phyloP scores from a whole-genome alignment of 192 early-diverging fungal genomes.

The Coemansia sp. region DNA sequence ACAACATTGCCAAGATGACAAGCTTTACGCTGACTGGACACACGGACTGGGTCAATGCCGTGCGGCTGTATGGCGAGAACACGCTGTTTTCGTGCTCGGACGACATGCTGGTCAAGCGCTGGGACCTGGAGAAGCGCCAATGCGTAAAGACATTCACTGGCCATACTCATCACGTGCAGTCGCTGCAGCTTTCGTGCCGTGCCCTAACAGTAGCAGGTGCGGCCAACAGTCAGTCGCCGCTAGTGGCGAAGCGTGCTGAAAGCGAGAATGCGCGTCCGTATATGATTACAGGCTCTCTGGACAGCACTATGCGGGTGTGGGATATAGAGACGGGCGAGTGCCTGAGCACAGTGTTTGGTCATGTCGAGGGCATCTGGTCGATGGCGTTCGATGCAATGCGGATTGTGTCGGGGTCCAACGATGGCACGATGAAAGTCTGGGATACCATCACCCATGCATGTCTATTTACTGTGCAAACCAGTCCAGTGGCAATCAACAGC shows the following conservation, averaged over 20 bases:
- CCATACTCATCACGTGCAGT: conserved; percentile 76
- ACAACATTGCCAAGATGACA: conserved; percentile 66
- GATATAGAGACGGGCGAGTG: conserved; percentile 77
- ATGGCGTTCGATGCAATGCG: conserved; percentile 78
- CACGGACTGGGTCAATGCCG: conserved; percentile 88
- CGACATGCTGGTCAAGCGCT: conserved; percentile 79
- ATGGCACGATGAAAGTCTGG: conserved; percentile 74
- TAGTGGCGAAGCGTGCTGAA: neutral
- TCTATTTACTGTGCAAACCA: conserved; percentile 64
- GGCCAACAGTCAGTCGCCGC: neutral
- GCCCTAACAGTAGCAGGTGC: conserved; percentile 11
- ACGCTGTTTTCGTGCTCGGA: conserved; percentile 82
- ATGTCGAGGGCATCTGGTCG: conserved; percentile 78
- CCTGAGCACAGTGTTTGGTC: conserved; percentile 75
- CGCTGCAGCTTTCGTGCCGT: conserved; percentile 45
- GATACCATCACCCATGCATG: conserved; percentile 69
- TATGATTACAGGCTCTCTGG: conserved; percentile 81
- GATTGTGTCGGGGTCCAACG: conserved; percentile 66
- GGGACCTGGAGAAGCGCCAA: conserved; percentile 75
- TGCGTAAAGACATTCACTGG: conserved; percentile 70
- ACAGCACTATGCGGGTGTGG: conserved; percentile 92
- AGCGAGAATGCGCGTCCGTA: conserved; percentile 28
- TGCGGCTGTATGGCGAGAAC: conserved; percentile 70
- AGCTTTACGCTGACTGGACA: conserved; percentile 76
- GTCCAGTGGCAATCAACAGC: conserved; percentile 74